These are phyloP conservation scores for Oropetium thomaeum DNA, from an alignment of 176 grass and related monocot genomes.

Conservation along the genomic window DNA sequence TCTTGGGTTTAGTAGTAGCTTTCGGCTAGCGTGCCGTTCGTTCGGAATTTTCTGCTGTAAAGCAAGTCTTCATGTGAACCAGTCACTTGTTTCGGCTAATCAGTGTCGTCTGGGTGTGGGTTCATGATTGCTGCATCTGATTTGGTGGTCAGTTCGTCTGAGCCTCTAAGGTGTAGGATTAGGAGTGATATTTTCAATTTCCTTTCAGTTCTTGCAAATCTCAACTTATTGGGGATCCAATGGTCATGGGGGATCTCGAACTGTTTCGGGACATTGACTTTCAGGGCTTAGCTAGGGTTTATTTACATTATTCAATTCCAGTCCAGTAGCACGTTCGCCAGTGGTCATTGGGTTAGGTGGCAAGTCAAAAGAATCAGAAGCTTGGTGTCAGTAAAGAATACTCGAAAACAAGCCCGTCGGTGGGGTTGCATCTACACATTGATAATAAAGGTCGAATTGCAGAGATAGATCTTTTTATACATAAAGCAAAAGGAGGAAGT, in stretches of 20 bases:
- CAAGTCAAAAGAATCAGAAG: constrained; percentile 6
- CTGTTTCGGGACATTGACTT: constrained; percentile 32
- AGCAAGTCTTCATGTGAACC: not conserved
- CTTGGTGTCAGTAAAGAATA: constrained; percentile 6
- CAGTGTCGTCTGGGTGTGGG: not conserved
- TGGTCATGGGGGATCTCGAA: constrained; percentile 27
- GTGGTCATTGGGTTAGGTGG: not conserved
- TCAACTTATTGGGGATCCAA: constrained; percentile 17
- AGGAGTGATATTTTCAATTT: not conserved
- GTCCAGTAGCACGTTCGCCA: constrained; percentile 30
- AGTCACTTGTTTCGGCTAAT: not conserved
- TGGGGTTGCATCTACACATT: not conserved
- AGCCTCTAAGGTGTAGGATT: not conserved
- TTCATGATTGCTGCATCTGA: not conserved
- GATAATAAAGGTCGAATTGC: not conserved
- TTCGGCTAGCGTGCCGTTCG: not conserved
- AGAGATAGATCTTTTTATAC: not conserved
- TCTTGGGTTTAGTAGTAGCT: not conserved
- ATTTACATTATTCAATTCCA: constrained; percentile 36
- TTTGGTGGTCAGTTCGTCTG: not conserved
- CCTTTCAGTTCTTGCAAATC: not conserved
- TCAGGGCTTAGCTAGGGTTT: constrained; percentile 50
- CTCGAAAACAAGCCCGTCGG: not conserved
- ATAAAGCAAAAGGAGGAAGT: not conserved
- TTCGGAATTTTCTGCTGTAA: not conserved